Percentiles rank a stretch among this genome's conserved stretches.
Conservation (phyloP, 352 stramenopile species). For the Poterioochromonas sp. region DNA sequence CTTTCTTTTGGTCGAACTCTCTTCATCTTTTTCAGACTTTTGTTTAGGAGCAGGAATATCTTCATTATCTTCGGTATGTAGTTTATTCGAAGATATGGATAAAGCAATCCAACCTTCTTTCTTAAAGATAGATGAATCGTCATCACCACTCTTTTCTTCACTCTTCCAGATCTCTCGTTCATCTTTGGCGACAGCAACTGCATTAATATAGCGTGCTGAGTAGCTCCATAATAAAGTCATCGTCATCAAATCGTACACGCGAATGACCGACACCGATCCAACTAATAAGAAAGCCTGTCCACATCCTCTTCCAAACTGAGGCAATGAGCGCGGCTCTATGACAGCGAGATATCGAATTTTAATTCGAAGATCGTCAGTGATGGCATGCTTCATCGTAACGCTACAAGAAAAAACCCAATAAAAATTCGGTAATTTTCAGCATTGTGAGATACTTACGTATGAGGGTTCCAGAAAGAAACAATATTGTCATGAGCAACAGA, state of each 20-base stretch:
- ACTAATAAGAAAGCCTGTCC: neutral
- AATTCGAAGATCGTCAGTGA: neutral
- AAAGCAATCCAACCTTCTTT: neutral
- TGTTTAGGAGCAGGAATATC: no score
- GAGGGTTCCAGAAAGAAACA: neutral
- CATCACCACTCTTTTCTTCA: neutral
- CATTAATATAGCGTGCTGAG: neutral
- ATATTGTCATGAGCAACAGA: neutral
- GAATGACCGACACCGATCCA: neutral
- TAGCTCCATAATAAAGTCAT: neutral
- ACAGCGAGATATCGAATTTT: neutral
- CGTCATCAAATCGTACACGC: neutral
- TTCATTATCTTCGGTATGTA: no score
- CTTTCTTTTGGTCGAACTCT: no score
- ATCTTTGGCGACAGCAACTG: neutral
- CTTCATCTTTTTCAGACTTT: no score
- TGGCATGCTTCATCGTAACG: no score
- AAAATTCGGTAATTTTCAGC: no score
- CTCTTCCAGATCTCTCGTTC: neutral
- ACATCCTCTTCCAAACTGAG: neutral
- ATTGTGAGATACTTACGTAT: no score
- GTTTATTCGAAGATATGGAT: neutral
- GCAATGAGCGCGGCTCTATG: neutral
- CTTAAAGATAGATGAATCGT: neutral
- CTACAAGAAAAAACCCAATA: no score